Percentiles rank a stretch among this genome's conserved stretches.
Conservation (phyloP, 1,284 basidiomycete species). For the Tilletia setariae region DNA sequence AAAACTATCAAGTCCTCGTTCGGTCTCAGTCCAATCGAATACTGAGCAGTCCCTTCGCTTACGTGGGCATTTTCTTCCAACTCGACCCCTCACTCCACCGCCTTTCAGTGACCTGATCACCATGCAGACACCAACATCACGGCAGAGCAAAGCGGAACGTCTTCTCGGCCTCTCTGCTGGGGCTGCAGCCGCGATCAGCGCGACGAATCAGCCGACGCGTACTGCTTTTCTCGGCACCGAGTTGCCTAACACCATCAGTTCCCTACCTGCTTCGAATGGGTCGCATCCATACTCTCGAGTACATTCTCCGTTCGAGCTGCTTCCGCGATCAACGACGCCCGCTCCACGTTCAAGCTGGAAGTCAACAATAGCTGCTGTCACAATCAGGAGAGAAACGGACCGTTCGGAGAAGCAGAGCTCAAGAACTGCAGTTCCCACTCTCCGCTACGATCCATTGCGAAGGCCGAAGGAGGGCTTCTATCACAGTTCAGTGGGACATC, state of each 20-base stretch:
- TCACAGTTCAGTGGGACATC: background rate
- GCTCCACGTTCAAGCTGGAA: background rate
- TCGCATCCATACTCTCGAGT: background rate
- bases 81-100: constrained; percentile 1
- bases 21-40: background rate
- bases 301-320: constrained; percentile 2
- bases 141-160: constrained; percentile 9
- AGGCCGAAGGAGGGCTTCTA: background rate
- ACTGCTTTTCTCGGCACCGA: background rate
- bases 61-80: too few species aligned
- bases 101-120: constrained; percentile 14
- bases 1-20: background rate
- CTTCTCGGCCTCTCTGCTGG: constrained; percentile 8
- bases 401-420: background rate
- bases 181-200: background rate
- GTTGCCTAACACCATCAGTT: background rate
- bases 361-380: background rate
- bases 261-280: background rate
- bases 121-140: constrained; percentile 5
- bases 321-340: constrained; percentile 1
- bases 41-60: background rate
- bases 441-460: background rate
- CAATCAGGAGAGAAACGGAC: background rate
- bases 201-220: background rate
- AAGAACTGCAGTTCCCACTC: background rate